phyloP scores from a whole-genome alignment of 768 basidiomycete species.

The Tulasnella sp. region DNA sequence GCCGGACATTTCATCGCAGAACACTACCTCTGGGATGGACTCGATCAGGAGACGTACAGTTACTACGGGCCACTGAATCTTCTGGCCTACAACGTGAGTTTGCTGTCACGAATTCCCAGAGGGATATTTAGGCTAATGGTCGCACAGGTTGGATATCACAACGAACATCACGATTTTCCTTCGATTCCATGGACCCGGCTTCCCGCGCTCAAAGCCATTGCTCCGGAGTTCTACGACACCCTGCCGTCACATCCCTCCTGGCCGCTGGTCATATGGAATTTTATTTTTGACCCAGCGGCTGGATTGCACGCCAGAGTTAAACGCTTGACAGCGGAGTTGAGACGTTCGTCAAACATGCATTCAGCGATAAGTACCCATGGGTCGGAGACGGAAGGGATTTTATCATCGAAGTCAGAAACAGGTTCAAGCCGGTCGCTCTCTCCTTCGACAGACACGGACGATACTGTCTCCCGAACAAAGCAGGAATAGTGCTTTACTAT shows the following conservation, averaged over 20 bases:
- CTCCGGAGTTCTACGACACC: slow-evolving; percentile 85
- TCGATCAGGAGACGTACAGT: slow-evolving; percentile 91
- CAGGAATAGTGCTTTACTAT: background rate
- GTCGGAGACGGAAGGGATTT: background rate
- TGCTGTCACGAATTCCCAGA: background rate
- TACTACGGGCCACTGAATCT: slow-evolving; percentile 91
- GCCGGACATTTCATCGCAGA: slow-evolving; percentile 98
- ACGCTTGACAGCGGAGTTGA: slow-evolving; percentile 31
- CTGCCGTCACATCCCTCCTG: slow-evolving; percentile 85
- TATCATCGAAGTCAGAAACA: background rate
- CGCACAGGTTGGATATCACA: slow-evolving; percentile 88
- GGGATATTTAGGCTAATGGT: slow-evolving; percentile 1
- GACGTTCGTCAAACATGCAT: background rate
- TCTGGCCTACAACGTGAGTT: slow-evolving; percentile 83
- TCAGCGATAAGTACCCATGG: background rate
- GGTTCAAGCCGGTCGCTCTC: background rate
- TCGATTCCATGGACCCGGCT: slow-evolving; percentile 92
- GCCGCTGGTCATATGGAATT: slow-evolving; percentile 91
- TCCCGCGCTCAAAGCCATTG: slow-evolving; percentile 69
- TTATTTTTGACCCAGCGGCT: slow-evolving; percentile 82
- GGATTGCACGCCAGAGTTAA: slow-evolving; percentile 87
- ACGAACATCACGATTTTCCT: slow-evolving; percentile 99
- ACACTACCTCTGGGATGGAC: slow-evolving; percentile 89
- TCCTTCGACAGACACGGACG: background rate
- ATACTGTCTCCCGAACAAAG: background rate